Percentiles rank a stretch among this genome's conserved stretches.
Evolutionary conservation across 352 stramenopile species (phyloP).

Genomic region (Globisporangium mamillatum): DNA sequence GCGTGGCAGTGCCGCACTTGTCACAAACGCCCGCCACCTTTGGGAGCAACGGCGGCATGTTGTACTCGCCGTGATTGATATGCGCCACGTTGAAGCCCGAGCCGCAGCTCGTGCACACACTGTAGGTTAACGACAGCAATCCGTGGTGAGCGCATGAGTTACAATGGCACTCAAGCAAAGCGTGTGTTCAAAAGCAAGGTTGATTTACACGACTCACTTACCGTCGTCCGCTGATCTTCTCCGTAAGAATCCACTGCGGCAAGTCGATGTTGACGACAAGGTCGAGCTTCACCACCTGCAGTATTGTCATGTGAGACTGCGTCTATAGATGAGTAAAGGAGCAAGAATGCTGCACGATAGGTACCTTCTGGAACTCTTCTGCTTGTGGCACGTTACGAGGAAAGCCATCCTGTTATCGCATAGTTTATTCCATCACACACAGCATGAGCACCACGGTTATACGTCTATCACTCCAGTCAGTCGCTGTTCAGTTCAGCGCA

Average conservation of each 20-base stretch:
- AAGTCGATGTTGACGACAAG: slow-evolving; percentile 89
- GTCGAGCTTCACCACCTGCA: slow-evolving; percentile 60
- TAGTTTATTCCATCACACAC: neutral
- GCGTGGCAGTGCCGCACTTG: slow-evolving; percentile 63
- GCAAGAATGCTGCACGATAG: neutral
- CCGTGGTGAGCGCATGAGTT: no score
- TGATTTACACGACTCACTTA: slow-evolving; percentile 18
- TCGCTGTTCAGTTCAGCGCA: neutral
- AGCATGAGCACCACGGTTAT: neutral
- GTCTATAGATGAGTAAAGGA: neutral
- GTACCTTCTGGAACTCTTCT: slow-evolving; percentile 68
- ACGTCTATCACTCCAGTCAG: neutral
- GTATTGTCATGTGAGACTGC: neutral
- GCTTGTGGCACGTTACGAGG: slow-evolving; percentile 88
- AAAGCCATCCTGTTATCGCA: slow-evolving; percentile 72
- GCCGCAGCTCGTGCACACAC: slow-evolving; percentile 82
- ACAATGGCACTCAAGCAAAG: no score
- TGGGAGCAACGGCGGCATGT: slow-evolving; percentile 89
- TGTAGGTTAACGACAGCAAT: slow-evolving; percentile 12
- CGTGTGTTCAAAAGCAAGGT: no score
- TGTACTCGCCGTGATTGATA: slow-evolving; percentile 84
- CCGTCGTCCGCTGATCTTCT: slow-evolving; percentile 88
- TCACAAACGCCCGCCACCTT: slow-evolving; percentile 81
- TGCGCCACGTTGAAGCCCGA: slow-evolving; percentile 86
- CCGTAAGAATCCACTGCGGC: slow-evolving; percentile 82